Base-by-base conservation (phyloP, 805 yeast species). In the Starmerella apis region DNA sequence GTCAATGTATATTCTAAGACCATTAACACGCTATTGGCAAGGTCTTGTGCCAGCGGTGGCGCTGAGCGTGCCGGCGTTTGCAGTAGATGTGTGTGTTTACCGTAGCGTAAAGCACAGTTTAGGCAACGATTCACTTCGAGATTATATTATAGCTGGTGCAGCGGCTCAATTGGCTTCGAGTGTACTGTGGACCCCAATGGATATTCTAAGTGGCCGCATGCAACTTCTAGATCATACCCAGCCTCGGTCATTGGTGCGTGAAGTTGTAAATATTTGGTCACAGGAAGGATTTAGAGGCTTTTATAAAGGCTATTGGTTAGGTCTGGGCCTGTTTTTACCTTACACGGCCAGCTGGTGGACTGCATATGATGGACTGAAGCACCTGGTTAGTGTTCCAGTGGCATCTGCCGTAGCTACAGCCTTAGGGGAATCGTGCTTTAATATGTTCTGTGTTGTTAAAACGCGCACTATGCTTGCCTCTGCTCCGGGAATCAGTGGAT, bases 231-330 rank as follows among this genome's bases (percentile, higher is more conserved):
- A 25, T 19, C 41, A 20, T 2, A 8, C 24, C 8, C 28, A n/a
- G 14, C 8, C n/a, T 4, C 50, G 50, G 8, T 41, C 50, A 3
- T 13, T 47, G 19, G 14, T 27, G 30, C 2, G 20, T 7, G 50
- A 47, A 27, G 57, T 67, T 19, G 51, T 53, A 28, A 54, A 54
- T 27, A 61, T 88, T 27, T 78, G 71, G 59, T 66, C 64, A 35
- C 65, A 68, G 0, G 94, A 83, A 59, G 96, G 95, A 1, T 24
- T 81, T 45, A 68, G 62, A 49, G 96, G 96, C 2, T 72, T 83
- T 56, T 87, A 77, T 66, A 73, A 92, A 55, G 97, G 97, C 1
- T 67, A 68, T 47, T 63, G 67, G 65, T 58, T 67, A 63, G 68
- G 69, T 1, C 51, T 67, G 6, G 68, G 56, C 7, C 68, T 66